Base-by-base conservation (phyloP, 1,139 yeast species). In the Debaryomycetaceae sp. region DNA sequence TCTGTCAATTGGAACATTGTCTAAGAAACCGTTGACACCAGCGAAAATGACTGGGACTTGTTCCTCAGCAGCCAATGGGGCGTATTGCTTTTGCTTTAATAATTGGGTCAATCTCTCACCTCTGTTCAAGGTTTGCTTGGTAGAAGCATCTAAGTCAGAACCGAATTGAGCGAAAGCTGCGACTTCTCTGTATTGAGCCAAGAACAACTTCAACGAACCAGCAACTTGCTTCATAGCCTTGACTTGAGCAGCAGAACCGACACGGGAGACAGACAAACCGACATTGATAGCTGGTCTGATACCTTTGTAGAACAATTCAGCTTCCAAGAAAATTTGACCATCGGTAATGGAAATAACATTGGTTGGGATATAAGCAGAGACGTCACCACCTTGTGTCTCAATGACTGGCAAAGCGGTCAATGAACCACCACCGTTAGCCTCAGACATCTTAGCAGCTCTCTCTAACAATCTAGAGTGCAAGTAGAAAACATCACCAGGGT, bases 111-210 rank as follows among this genome's bases (percentile, higher is more conserved):
- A 87, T 83, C 98, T 94, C 84, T 94, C 98, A 89, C 99, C 99
- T 86, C 99, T 92, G 65, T 80, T 78, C 74, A 94, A 85, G 66
- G 98, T 94, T 80, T 89, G 97, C 83, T 92, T 92, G 76, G 99
- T 94, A 48, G 98, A 88, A 63, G 99, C 98, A 77, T 94, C 99
- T 75, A 94, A 85, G 77, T 94, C 99, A 62, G 99, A 92, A 86
- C 99, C 98, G 82, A 92, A 92, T 82, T 92, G 99, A 64, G 99
- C 98, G 76, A 92, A 92, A 64, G 99, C 98, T 68, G 98, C 98
- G 65, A 92, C 98, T 84, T 92, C 99, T 88, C 99, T 92, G 87
- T 92, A 92, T 82, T 92, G 99, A 65, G 99, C 99, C 83, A 92
- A 87, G 96, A 88, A 92, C 76, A 92, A 87, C 79, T 92, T 92